Base-by-base conservation (phyloP, 257 asterid species). In the Solanum sejunctum region DNA sequence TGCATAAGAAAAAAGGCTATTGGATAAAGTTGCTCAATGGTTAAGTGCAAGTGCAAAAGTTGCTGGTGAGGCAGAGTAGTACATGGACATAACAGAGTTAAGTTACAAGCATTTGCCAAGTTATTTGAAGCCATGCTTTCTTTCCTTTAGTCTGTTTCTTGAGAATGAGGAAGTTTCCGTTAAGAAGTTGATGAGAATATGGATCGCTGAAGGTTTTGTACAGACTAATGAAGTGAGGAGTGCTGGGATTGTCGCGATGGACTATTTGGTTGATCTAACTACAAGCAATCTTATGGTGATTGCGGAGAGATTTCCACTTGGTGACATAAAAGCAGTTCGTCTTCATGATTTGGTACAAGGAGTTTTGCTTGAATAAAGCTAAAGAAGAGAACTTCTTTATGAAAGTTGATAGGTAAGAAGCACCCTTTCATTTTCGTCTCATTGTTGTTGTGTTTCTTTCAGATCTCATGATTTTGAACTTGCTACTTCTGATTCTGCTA, bases 201-300 rank as follows among this genome's bases (percentile, higher is more conserved):
- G 89, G 87, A 49, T 15, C 17, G 84, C 85, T 28, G 87, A 87
- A 70, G 85, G 89, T 47, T 79, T 84, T 23, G 75, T 84, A 47
- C 77, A 43, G 8, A 73, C 39, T 55, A 41, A 67, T 82, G 80
- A 70, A 28, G 18, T 1, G 57, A 82, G 45, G 23, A 60, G 21
- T 0, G 6, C 45, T 15, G 71, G 60, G 28, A 51, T 49, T 8
- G 13, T 69, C 1, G 85, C 36, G 45, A n/a, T 12, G 82, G 85
- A 70, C 26, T 86, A 83, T 67, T 86, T 86, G 80, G 7, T 17
- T 56, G 84, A 86, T 82, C 61, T 86, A 4, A 21, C 71, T 49
- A 36, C 26, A 28, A 52, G 79, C 20, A 86, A 84, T 32, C 55
- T 86, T 36, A 78, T 86, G 3, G 7, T 57, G 9, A 80, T 71